Base-by-base conservation (phyloP, 2,329 filamentous ascomycete genomes). In the Cercospora sp. region DNA sequence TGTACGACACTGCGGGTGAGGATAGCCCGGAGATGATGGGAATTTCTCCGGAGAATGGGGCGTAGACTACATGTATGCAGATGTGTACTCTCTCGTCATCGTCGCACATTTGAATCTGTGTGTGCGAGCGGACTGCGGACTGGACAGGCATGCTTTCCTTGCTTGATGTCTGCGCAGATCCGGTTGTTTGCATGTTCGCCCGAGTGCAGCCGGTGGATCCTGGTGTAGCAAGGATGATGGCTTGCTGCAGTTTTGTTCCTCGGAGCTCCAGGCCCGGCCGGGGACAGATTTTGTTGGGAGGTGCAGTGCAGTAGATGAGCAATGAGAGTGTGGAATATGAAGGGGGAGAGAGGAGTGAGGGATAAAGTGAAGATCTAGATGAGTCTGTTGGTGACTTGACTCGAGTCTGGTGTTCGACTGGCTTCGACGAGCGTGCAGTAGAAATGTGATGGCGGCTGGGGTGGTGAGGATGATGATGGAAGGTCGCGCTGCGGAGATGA, bases 131-230 rank as follows among this genome's bases (percentile, higher is more conserved):
- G 36, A 39, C 13, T 7, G 36, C 33, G 16, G 36, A 48, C 9
- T 2, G 42, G 20, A 51, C 45, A 51, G 45, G 45, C 45, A 51
- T 51, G 45, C 45, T 51, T 26, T 51, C 18, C 45, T 51, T 51
- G 45, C 45, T 51, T 51, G 36, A 10, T 28, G 53, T n/a, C 30
- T 30, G 53, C 53, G 53, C 53, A 58, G 53, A 58, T 58, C 53
- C 60, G 42, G 62, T 31, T 64, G 48, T n/a, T 28, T 42, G 62
- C 62, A 45, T 64, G 62, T 64, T 55, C 61, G 61, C 61, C 61
- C 61, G 48, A 64, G 13, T 57, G 48, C 31, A 33, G 30, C 51
- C 48, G 31, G 51, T 42, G 51, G 26, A 58, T 58, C 53, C 53
- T 58, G 26, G 53, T 58, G 53, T 31, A n/a, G 53, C 53, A 30